Base-by-base conservation (phyloP, 2,329 filamentous ascomycete genomes). In the Colletotrichum destructivum region DNA sequence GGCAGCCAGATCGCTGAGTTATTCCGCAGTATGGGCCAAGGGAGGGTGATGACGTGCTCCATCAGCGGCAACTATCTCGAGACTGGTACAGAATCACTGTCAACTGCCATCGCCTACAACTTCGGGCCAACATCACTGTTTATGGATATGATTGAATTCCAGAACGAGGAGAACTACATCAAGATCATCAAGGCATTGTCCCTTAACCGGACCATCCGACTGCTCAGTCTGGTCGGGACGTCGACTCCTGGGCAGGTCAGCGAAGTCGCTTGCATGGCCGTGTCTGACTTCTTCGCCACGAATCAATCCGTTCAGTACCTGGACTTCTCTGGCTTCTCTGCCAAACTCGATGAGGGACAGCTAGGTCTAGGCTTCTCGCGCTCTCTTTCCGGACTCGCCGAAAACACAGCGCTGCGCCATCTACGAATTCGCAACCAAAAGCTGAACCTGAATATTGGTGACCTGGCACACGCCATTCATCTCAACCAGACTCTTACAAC, bases 131-230 rank as follows among this genome's bases (percentile, higher is more conserved):
- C 82, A 72, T 85, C 83, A 31, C 79, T 90, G 26, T 86, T 87
- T 73, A 78, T 89, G 72, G 86, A 89, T 73, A 89, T 90, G 87
- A 81, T 89, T n/a, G 87, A 89, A 72, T 89, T 90, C 74, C 80
- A 82, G 23, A 79, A 85, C 49, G 88, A 89, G 75, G 77, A 77
- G 12, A 88, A 84, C 75, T 90, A 88, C 74, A 82, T 88, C 66
- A 83, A 83, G 64, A 82, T 90, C 5, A 78, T 90, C 71, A 80
- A 78, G 18, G 86, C 88, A 2, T 79, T 90, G 61, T 83, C 87
- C 0, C 75, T 82, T n/a, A 88, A 87, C 71, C 83, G 79, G 15
- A 84, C 85, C 5, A 86, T 90, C 55, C 79, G 85, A 51, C 86
- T 87, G 55, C 81, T 90, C 46, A 89, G 85, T 71, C 80, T 90